A percentile compares a stretch with the other conserved stretches of the same genome.
Conservation (phyloP, 495 filamentous ascomycete species). For the Talaromyces borbonicus region DNA sequence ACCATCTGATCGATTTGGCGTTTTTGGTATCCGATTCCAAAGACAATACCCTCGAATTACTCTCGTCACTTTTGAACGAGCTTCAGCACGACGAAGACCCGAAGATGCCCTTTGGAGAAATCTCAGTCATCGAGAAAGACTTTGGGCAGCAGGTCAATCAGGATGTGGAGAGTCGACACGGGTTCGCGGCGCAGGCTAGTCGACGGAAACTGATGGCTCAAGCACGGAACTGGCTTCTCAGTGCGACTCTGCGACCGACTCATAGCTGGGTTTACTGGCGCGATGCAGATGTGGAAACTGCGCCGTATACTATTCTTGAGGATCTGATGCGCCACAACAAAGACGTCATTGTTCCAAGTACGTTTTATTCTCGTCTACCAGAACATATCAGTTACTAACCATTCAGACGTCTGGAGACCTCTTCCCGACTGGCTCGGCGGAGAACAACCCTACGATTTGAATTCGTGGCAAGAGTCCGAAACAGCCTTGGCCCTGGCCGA, state of each 20-base stretch:
- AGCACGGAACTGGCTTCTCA: slow-evolving; percentile 94
- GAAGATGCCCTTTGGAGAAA: slow-evolving; percentile 82
- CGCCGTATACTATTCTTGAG: slow-evolving; percentile 90
- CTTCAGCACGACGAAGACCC: slow-evolving; percentile 74
- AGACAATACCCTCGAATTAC: slow-evolving; percentile 71
- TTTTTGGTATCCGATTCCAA: slow-evolving; percentile 98
- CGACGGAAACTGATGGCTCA: slow-evolving; percentile 96
- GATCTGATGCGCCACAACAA: slow-evolving; percentile 99
- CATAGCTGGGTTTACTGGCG: slow-evolving; percentile 99
- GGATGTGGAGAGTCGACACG: slow-evolving; percentile 94
- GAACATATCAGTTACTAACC: neutral
- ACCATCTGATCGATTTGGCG: slow-evolving; percentile 89
- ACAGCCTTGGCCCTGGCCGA: slow-evolving; percentile 90
- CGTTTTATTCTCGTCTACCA: slow-evolving; percentile 30
- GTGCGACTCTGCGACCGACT: slow-evolving; percentile 83
- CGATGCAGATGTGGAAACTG: slow-evolving; percentile 97
- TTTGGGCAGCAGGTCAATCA: slow-evolving; percentile 98
- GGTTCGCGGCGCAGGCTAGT: slow-evolving; percentile 91
- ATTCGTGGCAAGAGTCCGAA: slow-evolving; percentile 99
- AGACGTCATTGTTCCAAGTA: slow-evolving; percentile 97
- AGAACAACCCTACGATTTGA: slow-evolving; percentile 97
- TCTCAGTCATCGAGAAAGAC: slow-evolving; percentile 97
- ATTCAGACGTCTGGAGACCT: slow-evolving; percentile 90
- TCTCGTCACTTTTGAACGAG: slow-evolving; percentile 62
- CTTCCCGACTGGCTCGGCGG: slow-evolving; percentile 98